phyloP scores from a whole-genome alignment of 805 yeast species.

The Nakazawaea anatomiae region DNA sequence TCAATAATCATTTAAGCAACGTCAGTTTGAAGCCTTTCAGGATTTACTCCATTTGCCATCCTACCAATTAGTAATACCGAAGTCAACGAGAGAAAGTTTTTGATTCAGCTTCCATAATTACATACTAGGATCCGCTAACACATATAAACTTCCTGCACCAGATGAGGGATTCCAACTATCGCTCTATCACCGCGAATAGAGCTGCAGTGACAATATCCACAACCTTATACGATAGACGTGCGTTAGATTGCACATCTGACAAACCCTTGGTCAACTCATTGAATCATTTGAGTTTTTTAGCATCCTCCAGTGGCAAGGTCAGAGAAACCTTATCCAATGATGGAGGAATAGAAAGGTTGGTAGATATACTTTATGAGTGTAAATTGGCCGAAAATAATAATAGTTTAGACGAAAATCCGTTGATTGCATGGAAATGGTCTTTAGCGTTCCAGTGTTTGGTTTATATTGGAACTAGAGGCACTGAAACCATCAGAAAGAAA shows the following conservation, averaged over 20 bases:
- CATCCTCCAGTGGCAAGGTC: constrained; percentile 81
- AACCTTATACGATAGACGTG: constrained; percentile 85
- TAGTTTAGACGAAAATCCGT: constrained; percentile 29
- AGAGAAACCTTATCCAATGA: constrained; percentile 84
- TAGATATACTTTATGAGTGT: constrained; percentile 81
- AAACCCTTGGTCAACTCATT: constrained; percentile 87
- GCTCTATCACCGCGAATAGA: constrained; percentile 69
- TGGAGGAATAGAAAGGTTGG: constrained; percentile 88
- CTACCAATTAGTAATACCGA: neutral
- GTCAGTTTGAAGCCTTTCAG: neutral
- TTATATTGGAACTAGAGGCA: constrained; percentile 87
- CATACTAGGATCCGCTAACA: too few species aligned
- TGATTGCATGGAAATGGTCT: constrained; percentile 97
- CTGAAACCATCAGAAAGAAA: constrained; percentile 76
- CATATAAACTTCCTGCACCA: too few species aligned
- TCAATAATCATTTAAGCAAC: too few species aligned
- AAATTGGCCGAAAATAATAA: constrained; percentile 26
- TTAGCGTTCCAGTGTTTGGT: constrained; percentile 90
- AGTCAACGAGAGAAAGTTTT: neutral
- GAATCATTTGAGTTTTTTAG: constrained; percentile 82
- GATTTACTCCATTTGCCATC: neutral
- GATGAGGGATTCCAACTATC: constrained; percentile 90
- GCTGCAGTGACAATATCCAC: constrained; percentile 93
- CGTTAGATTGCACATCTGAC: constrained; percentile 84
- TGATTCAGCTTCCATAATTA: neutral